Evolutionary conservation across 306 rosid species (phyloP).

Genomic region (Urtica urens): DNA sequence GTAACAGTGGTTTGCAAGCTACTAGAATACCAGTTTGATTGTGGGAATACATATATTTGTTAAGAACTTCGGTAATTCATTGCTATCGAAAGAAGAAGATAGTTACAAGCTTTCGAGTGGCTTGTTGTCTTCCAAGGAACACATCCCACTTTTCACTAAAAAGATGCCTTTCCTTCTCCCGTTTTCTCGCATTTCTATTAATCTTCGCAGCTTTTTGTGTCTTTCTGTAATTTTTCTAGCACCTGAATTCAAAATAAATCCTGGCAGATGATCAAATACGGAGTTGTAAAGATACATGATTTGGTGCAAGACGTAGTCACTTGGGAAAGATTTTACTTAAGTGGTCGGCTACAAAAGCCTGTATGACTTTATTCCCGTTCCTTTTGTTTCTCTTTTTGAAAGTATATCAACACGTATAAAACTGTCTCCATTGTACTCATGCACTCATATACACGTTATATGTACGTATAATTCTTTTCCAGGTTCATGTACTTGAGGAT

Average conservation of each 20-base stretch:
- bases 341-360: constrained; percentile 92
- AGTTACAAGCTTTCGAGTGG: no score
- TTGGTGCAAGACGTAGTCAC: constrained; percentile 54
- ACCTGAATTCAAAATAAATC: constrained; percentile 4
- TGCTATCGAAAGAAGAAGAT: no score
- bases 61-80: no score
- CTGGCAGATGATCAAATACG: constrained; percentile 73
- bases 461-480: constrained; percentile 11
- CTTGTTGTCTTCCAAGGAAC: no score
- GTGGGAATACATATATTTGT: no score
- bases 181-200: no score
- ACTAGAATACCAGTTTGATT: no score
- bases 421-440: neutral
- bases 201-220: no score
- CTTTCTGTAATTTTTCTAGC: no score
- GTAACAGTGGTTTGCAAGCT: no score
- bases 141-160: no score
- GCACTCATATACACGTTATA: constrained; percentile 1
- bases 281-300: constrained; percentile 70
- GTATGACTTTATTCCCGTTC: constrained; percentile 26
- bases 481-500: constrained; percentile 71
- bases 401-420: neutral
- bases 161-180: no score
- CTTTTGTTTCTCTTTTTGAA: neutral
- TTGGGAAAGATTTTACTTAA: constrained; percentile 86